Evolutionary conservation across 2,329 filamentous ascomycete species (phyloP).

Genomic region (Penicillium concentricum): DNA sequence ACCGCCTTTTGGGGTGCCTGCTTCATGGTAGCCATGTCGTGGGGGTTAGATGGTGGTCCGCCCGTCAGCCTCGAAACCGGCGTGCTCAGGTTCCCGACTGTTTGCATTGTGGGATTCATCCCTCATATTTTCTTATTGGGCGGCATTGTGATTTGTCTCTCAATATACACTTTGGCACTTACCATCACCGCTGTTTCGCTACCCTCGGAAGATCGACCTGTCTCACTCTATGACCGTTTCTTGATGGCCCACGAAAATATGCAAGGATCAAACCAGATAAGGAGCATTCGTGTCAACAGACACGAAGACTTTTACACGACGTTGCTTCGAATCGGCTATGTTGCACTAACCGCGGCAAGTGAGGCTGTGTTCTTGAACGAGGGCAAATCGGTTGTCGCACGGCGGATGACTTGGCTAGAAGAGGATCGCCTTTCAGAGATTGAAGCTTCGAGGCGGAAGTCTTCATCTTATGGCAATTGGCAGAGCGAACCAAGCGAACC

Average conservation of each 20-base stretch:
- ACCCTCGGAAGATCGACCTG: conserved; percentile 50
- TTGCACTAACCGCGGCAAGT: conserved; percentile 85
- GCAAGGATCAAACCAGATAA: conserved; percentile 85
- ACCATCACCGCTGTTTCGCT: conserved; percentile 70
- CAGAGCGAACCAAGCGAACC: conserved; percentile 6
- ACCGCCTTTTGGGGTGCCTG: conserved; percentile 87
- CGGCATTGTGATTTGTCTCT: conserved; percentile 72
- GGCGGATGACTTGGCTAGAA: conserved; percentile 84
- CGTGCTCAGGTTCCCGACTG: conserved; percentile 83
- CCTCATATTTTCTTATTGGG: conserved; percentile 84
- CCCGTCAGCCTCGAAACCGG: conserved; percentile 53
- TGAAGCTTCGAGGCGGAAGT: conserved; percentile 49
- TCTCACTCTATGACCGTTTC: conserved; percentile 61
- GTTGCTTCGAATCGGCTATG: conserved; percentile 80
- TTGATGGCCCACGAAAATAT: conserved; percentile 77
- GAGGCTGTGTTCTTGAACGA: conserved; percentile 96
- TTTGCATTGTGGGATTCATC: conserved; percentile 92
- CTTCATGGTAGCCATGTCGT: conserved; percentile 82
- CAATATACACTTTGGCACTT: conserved; percentile 77
- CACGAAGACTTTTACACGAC: conserved; percentile 96
- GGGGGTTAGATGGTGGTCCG: conserved; percentile 61
- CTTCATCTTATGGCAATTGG: conserved; percentile 17
- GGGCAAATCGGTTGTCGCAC: conserved; percentile 71
- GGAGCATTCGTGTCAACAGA: conserved; percentile 74
- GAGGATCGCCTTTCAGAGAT: conserved; percentile 79